Evolutionary conservation across 2,329 filamentous ascomycete genomes (phyloP).

Genomic region (Neofusicoccum laricinum): DNA sequence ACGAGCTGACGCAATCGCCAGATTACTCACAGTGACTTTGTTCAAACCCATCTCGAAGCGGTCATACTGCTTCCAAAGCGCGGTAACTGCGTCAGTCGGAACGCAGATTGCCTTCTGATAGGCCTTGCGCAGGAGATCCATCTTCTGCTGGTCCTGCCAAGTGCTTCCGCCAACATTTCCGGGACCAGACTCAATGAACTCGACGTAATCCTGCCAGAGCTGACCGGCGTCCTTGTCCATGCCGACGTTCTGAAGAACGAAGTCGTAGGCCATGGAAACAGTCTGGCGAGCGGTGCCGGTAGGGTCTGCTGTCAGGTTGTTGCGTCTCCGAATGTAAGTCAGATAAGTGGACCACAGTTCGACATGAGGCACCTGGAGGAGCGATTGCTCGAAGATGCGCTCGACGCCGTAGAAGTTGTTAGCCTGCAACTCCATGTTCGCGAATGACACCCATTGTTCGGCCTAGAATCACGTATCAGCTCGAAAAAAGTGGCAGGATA

Average conservation of each 20-base stretch:
- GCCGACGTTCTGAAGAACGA: conserved; percentile 85
- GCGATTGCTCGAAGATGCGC: conserved; percentile 75
- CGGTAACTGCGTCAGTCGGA: conserved; percentile 78
- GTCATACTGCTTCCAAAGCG: conserved; percentile 96
- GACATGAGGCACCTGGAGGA: conserved; percentile 77
- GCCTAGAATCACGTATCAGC: conserved; percentile 56
- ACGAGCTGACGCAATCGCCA: conserved; percentile 14
- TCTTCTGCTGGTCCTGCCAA: conserved; percentile 98
- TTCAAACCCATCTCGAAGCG: conserved; percentile 92
- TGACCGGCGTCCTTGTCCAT: conserved; percentile 85
- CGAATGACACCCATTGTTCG: conserved; percentile 85
- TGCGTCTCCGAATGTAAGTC: conserved; percentile 88
- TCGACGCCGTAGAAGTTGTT: conserved; percentile 81
- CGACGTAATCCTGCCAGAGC: conserved; percentile 93
- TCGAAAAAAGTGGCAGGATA: neutral
- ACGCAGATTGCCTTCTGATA: conserved; percentile 88
- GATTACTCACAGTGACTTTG: conserved; percentile 71
- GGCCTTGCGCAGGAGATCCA: conserved; percentile 86
- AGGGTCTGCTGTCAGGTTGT: conserved; percentile 79
- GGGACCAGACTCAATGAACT: conserved; percentile 85
- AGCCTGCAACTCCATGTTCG: conserved; percentile 83
- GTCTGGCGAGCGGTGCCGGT: conserved; percentile 73
- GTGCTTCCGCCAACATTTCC: conserved; percentile 78
- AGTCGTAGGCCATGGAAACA: conserved; percentile 85
- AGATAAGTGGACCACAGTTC: conserved; percentile 90